A percentile compares a stretch with the other conserved stretches of the same genome.
These are phyloP conservation scores for Casuarina cunninghamiana DNA, from an alignment of 306 rosid species.

Conservation along the genomic window DNA sequence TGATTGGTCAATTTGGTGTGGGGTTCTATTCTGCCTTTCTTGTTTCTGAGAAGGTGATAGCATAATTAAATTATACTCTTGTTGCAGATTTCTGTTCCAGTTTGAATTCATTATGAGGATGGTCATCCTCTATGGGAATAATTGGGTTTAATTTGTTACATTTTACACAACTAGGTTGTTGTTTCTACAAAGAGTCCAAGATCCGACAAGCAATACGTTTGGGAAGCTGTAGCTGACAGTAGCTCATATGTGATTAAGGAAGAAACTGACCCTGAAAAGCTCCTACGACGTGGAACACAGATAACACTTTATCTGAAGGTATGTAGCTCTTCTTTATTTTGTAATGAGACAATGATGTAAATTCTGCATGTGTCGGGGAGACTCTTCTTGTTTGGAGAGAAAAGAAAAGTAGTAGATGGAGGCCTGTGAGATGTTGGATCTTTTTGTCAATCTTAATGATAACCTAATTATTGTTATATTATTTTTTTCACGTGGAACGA, in stretches of 20 bases:
- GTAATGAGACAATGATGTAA: neutral
- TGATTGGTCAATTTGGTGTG: slow-evolving; percentile 98
- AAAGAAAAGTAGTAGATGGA: neutral
- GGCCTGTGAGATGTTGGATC: neutral
- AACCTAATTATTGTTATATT: neutral
- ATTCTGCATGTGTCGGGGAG: neutral
- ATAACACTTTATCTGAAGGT: slow-evolving; percentile 83
- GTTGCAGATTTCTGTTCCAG: neutral
- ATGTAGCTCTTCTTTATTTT: slow-evolving; percentile 28
- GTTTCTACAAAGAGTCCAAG: slow-evolving; percentile 95
- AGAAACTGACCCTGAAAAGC: slow-evolving; percentile 86
- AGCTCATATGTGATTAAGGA: slow-evolving; percentile 87
- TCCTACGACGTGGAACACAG: slow-evolving; percentile 84
- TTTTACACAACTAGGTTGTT: slow-evolving; percentile 57
- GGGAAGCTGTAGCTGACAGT: slow-evolving; percentile 91
- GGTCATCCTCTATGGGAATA: slow-evolving; percentile 10
- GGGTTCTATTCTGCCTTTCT: slow-evolving; percentile 98
- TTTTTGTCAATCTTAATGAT: neutral
- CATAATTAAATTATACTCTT: slow-evolving; percentile 3
- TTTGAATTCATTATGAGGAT: slow-evolving; percentile 5
- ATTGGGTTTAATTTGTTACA: slow-evolving; percentile 30
- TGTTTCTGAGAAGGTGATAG: slow-evolving; percentile 83
- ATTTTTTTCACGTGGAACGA: neutral
- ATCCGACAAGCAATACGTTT: slow-evolving; percentile 85
- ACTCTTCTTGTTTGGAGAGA: neutral